Conservation (phyloP, 768 basidiomycete species). For the Cystofilobasidium ferigula region DNA sequence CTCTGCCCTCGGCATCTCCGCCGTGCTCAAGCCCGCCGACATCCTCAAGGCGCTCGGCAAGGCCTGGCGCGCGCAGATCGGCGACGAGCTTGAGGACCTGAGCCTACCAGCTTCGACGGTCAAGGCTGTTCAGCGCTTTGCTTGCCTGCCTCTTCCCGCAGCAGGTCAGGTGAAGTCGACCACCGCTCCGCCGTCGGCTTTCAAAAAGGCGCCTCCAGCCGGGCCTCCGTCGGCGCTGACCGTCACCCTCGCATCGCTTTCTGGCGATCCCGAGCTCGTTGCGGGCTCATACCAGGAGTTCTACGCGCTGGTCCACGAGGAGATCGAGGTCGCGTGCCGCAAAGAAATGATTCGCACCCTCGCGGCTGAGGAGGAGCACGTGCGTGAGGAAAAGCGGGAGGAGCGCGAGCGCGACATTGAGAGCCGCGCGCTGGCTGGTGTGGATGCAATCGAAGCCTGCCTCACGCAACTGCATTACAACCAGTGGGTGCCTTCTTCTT, state of each 20-base stretch:
- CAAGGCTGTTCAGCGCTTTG: constrained; percentile 30
- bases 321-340: constrained; percentile 41
- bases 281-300: constrained; percentile 56
- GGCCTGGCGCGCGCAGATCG: constrained; percentile 31
- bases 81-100: constrained; percentile 30
- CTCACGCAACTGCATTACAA: constrained; percentile 73
- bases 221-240: neutral
- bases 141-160: neutral
- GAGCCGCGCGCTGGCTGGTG: constrained; percentile 43
- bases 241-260: neutral
- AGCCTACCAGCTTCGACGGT: constrained; percentile 33
- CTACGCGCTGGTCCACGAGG: constrained; percentile 55
- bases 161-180: neutral
- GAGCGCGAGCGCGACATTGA: constrained; percentile 30
- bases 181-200: neutral
- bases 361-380: constrained; percentile 30
- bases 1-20: constrained; percentile 35
- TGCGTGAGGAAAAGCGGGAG: constrained; percentile 38
- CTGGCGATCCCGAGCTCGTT: constrained; percentile 39
- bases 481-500: constrained; percentile 44
- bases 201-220: neutral
- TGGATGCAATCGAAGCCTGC: constrained; percentile 63
- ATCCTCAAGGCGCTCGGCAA: constrained; percentile 35
- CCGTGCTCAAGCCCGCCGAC: constrained; percentile 33
- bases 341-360: constrained; percentile 18